Percentiles rank a stretch among this genome's conserved stretches.
Evolutionary conservation across 1,284 basidiomycete genomes (phyloP).

Genomic region (Apiotrichum gracile): DNA sequence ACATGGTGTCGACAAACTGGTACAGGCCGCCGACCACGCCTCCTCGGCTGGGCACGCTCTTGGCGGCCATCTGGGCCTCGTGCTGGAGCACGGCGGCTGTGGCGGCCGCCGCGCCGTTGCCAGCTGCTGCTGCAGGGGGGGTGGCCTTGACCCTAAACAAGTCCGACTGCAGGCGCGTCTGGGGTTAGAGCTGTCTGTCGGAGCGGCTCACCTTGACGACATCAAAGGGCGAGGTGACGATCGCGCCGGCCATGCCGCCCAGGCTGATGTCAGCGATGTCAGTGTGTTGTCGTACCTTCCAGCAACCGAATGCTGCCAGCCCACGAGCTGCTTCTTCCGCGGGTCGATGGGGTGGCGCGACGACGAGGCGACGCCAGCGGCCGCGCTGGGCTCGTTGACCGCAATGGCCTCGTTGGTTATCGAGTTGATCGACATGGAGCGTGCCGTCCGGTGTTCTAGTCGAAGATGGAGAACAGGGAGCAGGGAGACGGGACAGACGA

Average conservation of each 20-base stretch:
- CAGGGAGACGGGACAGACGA: background rate
- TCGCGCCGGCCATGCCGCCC: conserved; percentile 96
- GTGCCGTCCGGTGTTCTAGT: background rate
- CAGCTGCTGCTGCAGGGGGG: background rate
- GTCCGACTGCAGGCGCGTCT: conserved; percentile 86
- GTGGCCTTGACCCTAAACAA: conserved; percentile 53
- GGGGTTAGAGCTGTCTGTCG: background rate
- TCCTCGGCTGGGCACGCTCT: conserved; percentile 27
- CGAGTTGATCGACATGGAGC: background rate
- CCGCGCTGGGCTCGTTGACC: background rate
- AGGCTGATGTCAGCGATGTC: conserved; percentile 53
- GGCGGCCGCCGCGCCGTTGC: conserved; percentile 11
- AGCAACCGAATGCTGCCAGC: conserved; percentile 76
- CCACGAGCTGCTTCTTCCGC: conserved; percentile 57
- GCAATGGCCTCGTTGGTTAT: background rate
- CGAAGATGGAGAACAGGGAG: background rate
- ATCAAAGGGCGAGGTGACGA: conserved; percentile 94
- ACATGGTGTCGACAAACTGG: conserved; percentile 91
- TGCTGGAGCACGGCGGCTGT: conserved; percentile 4
- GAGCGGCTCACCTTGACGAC: conserved; percentile 68
- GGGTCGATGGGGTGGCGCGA: too few relatives aligned
- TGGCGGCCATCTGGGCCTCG: conserved; percentile 9
- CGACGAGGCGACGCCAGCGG: background rate
- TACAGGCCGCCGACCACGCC: conserved; percentile 60
- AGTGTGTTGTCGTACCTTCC: conserved; percentile 63